A percentile compares a stretch with the other conserved stretches of the same genome.
These are phyloP conservation scores for Pseudocercospora fijiensis DNA, from an alignment of 2,329 filamentous ascomycete genomes.

Conservation along the genomic window DNA sequence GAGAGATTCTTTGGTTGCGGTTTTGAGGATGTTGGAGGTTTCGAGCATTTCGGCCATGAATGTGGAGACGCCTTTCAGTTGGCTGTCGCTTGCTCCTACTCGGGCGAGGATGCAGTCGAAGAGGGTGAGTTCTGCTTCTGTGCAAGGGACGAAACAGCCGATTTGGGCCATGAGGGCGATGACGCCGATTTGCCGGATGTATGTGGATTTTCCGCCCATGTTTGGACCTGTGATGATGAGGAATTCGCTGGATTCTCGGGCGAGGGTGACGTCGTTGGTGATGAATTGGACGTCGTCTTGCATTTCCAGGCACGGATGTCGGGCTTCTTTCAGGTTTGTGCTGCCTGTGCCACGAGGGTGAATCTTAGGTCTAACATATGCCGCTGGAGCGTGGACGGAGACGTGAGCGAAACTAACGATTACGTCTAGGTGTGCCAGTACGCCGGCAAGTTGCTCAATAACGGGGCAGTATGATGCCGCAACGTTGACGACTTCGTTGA, in stretches of 20 bases:
- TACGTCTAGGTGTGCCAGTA: constrained; percentile 91
- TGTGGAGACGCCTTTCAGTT: constrained; percentile 95
- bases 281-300: constrained; percentile 99
- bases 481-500: constrained; percentile 87
- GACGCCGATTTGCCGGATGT: constrained; percentile 95
- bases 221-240: constrained; percentile 97
- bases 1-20: constrained; percentile 87
- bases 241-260: constrained; percentile 78
- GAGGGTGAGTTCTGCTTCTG: constrained; percentile 85
- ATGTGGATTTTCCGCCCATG: constrained; percentile 98
- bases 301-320: constrained; percentile 97
- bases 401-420: constrained; percentile 92
- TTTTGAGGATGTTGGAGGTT: constrained; percentile 97
- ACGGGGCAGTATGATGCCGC: constrained; percentile 94
- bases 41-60: constrained; percentile 99
- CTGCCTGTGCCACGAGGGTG: constrained; percentile 84
- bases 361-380: constrained; percentile 88
- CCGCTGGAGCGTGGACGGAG: constrained; percentile 85
- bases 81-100: constrained; percentile 92
- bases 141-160: constrained; percentile 92
- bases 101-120: constrained; percentile 96
- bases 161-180: constrained; percentile 97
- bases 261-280: constrained; percentile 88
- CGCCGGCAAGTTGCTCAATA: constrained; percentile 80
- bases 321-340: constrained; percentile 86